These are phyloP conservation scores for Juglanconis sp. DNA, from an alignment of 2,329 filamentous ascomycete genomes.

Conservation along the genomic window DNA sequence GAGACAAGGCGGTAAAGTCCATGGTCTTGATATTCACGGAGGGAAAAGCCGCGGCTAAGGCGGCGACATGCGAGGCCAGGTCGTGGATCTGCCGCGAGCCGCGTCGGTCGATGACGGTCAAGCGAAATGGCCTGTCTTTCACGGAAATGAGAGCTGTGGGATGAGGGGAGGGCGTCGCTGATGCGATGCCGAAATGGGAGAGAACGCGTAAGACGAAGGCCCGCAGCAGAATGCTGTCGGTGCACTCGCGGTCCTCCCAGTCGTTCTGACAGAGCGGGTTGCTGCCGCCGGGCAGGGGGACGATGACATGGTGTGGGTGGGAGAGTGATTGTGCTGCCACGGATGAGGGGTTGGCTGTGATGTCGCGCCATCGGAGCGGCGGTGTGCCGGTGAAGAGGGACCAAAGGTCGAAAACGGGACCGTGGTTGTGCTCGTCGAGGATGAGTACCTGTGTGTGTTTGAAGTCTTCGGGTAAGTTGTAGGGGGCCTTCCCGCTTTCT, in stretches of 20 bases:
- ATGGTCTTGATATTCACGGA: constrained; percentile 18
- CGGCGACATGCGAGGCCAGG: constrained; percentile 8
- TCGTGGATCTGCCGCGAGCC: constrained; percentile 29
- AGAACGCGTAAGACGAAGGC: constrained; percentile 33
- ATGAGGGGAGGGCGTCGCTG: not conserved
- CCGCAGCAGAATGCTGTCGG: constrained; percentile 25
- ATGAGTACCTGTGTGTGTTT: constrained; percentile 24
- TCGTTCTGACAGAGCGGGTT: constrained; percentile 41
- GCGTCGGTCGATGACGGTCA: constrained; percentile 34
- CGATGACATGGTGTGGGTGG: constrained; percentile 29
- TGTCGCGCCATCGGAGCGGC: constrained; percentile 27
- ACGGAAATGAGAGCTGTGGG: not conserved
- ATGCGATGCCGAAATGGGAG: constrained; percentile 24
- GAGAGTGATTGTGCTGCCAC: constrained; percentile 7
- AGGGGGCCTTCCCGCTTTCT: not conserved
- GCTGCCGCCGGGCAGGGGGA: constrained; percentile 38
- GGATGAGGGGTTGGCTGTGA: constrained; percentile 13
- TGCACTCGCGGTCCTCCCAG: constrained; percentile 31
- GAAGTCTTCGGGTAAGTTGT: constrained; percentile 7
- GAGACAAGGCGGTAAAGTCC: constrained; percentile 36
- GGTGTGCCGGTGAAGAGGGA: constrained; percentile 28
- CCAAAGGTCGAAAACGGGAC: constrained; percentile 27
- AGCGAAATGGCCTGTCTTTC: not conserved
- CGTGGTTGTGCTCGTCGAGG: constrained; percentile 24
- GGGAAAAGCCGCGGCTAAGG: not conserved